phyloP scores from a whole-genome alignment of 1,284 basidiomycete genomes.

The Leccinum cinnamomeum region DNA sequence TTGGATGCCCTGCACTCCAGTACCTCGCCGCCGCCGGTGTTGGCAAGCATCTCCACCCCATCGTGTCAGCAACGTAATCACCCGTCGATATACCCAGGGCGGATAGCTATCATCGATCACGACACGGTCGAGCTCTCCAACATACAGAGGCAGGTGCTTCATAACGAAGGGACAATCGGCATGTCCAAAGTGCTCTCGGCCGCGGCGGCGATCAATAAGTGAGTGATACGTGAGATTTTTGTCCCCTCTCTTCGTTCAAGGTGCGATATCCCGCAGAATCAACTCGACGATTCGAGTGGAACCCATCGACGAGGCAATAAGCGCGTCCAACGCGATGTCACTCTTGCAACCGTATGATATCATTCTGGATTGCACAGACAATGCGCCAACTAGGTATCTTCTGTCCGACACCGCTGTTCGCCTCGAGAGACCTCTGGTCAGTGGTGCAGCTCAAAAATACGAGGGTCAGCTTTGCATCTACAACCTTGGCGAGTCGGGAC shows the following conservation, averaged over 20 bases:
- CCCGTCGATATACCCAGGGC: constrained; percentile 46
- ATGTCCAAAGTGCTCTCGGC: constrained; percentile 85
- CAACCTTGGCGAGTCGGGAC: constrained; percentile 66
- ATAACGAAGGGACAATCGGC: constrained; percentile 81
- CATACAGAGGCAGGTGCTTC: constrained; percentile 91
- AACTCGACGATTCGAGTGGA: constrained; percentile 66
- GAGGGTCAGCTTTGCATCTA: constrained; percentile 91
- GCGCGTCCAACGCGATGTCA: constrained; percentile 57
- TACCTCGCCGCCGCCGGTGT: constrained; percentile 93
- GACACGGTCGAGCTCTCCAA: constrained; percentile 92
- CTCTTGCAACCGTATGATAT: constrained; percentile 71
- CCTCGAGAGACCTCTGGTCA: constrained; percentile 79
- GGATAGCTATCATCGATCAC: constrained; percentile 87
- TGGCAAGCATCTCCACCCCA: constrained; percentile 49
- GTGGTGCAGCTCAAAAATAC: constrained; percentile 89
- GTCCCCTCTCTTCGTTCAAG: constrained; percentile 1
- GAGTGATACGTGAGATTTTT: constrained; percentile 33
- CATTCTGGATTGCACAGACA: constrained; percentile 95
- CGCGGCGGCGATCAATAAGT: constrained; percentile 60
- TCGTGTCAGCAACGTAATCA: constrained; percentile 8
- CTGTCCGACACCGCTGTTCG: constrained; percentile 88
- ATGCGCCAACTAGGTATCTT: constrained; percentile 89
- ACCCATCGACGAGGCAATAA: constrained; percentile 53
- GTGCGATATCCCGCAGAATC: constrained; percentile 46
- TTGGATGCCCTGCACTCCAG: constrained; percentile 94